Evolutionary conservation across 2,329 filamentous ascomycete species (phyloP), one percentile per base, ranked within the genome.

Genomic region (Pseudogymnoascus sp.): DNA sequence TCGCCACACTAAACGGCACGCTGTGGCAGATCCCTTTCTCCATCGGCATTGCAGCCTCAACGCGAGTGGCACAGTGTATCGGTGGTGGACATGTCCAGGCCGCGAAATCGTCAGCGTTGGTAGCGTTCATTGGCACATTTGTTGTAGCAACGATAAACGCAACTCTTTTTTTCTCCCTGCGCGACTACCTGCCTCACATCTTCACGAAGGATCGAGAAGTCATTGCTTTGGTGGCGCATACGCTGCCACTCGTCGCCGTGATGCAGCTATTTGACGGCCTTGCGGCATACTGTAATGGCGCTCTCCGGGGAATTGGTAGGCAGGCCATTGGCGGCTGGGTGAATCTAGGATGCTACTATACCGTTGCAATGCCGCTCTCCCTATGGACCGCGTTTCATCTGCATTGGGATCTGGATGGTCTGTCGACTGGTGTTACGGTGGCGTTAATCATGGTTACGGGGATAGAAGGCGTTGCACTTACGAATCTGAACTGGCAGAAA

Each of bases 11-110:
- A 51, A 85, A 87, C 0, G 85, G 86, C 8, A 85, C 95, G 21
- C 90, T 88, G 0, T 96, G 91, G 77, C 90, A 96, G 74, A 86
- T 96, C 57, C 91, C 92, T 0, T 96, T 96, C 76, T 90, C 93
- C 0, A 83, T 96, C 66, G 89, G 87, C 36, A 92, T 97, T 64
- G 92, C 92, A 1, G 86, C 88, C 0, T 92, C 88, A 14, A 97
- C 92, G 0, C 86, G 93, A 0, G 84, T 96, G 16, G 92, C 92
- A 18, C 96, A 96, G 70, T 78, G 96, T 39, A 93, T 96, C 66
- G 93, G 92, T 5, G 91, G 92, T 0, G 87, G 86, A 1, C 80
- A 96, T 12, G 86, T 90, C 2, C 85, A 86, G 34, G 88, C 91
- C 0, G 92, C 92, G 12, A 89, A 86, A 72, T 87, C 83, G 5